Evolutionary conservation across 352 stramenopile genomes (phyloP), one percentile per base, ranked within the genome.

Genomic region (Phytophthora megakarya): DNA sequence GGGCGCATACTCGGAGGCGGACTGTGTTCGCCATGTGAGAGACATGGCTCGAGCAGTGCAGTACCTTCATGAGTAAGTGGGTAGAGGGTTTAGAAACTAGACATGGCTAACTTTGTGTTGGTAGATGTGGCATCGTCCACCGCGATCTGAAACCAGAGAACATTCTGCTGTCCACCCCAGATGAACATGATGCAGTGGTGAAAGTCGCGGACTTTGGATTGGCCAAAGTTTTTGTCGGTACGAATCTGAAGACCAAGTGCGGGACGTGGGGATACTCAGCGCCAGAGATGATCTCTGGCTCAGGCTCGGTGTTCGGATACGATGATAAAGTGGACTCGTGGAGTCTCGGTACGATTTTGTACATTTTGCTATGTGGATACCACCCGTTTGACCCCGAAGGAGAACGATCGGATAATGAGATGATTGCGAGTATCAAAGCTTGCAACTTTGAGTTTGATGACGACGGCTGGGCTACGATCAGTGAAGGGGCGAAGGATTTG

Each of bases 181-280:
- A 88, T 26, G 84, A 94, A 3, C 66, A 78, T 3, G 73, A 84
- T 18, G 80, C 82, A 1, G 73, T 89, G 5, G 78, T 86, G 7
- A 91, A 91, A 64, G 82, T 93, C 28, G 87, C 87, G 11, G 87
- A 96, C 49, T 96, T 96, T 79, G 87, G 87, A 8, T 72, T 96
- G 9, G 87, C 87, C n/a, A 93, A 89, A 58, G 80, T 94, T 28
- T 85, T 91, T 47, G 86, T 73, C 3, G 81, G 81, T 5, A 82
- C 72, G 2, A 88, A 62, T 47, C 71, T 90, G 32, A 93, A 88
- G 70, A 93, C 84, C 43, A 96, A 90, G 66, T 92, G 81, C 62
- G 85, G 84, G 28, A 93, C 81, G 38, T 91, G 83, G 83, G 84
- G 80, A 3, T 93, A 92, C 57, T 92, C 85, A 2, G 88, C 86